Base-by-base conservation (phyloP, 352 stramenopile species). In the Phytophthora uliginosa region DNA sequence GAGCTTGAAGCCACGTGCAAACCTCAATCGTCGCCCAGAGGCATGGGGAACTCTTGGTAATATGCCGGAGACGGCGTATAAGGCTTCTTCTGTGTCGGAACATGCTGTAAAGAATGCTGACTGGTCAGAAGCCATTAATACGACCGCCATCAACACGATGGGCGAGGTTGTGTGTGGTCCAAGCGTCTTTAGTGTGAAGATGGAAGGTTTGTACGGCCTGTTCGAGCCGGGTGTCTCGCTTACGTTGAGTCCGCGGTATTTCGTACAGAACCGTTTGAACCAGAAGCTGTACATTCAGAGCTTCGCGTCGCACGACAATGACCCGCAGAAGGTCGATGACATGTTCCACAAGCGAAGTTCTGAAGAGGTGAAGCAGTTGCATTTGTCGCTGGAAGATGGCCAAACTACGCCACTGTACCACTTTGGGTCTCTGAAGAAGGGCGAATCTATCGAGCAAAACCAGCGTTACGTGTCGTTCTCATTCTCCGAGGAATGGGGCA, bases 51-150 rank as follows among this genome's bases (percentile, higher is more conserved):
- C 61, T 0, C 76, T 96, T 0, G 83, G 85, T 6, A 85, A 84
- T 33, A 83, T 93, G 33, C 78, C 84, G 18, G 67, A 80, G 10
- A 69, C 82, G 9, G 79, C 85, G 17, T 94, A 84, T 68, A 77
- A 78, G 10, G 26, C 67, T 28, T 86, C 84, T 34, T 24, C 78
- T 20, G 65, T 95, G 10, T 87, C 79, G 4, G 82, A 93, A n/a
- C 83, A 93, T 50, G 76, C 86, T 3, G 66, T 91, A n/a, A 76
- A 89, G 61, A 77, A 78, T n/a, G 82, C 79, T 8, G 67, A 79
- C n/a, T 97, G 89, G 88, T 94, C 87, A 0, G 87, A 95, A 61
- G 83, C 86, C 1, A 87, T 95, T 71, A 97, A 97, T 67, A 91
- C 85, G 50, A 92, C 90, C 10, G 89, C 90, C 0, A 88, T 97